Base-by-base conservation (phyloP, 2,329 filamentous ascomycete genomes). In the Sporothrix humicola region DNA sequence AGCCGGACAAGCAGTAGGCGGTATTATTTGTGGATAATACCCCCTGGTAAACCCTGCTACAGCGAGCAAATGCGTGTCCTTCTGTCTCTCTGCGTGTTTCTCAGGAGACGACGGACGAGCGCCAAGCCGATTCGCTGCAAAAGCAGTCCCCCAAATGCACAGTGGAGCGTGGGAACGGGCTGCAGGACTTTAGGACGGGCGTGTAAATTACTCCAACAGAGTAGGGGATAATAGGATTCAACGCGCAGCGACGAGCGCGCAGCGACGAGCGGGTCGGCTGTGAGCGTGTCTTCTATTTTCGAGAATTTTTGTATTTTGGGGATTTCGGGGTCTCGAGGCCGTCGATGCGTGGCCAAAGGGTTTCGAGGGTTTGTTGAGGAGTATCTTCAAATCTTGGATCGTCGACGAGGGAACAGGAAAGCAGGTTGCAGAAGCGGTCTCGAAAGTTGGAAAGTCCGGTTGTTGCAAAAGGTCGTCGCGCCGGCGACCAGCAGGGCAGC, bases 81-180 rank as follows among this genome's bases (percentile, higher is more conserved):
- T 37, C 31, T 37, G 31, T 12, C 50, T n/a, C 63, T 65, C n/a
- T 65, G 61, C 17, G 48, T 74, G 73, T 66, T 72, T 73, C 73
- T 73, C 31, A 66, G 70, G 70, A 44, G 70, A 74, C 71, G 46
- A 31, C 8, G 23, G 59, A 59, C 54, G 17, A 50, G 72, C 31
- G 72, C 72, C 72, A 73, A 73, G 72, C 59, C 61, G 73, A 73
- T 71, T 69, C 65, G 73, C 54, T 74, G 61, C 69, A 73, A 58
- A 44, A 63, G 52, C 72, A 68, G 31, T 37, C 31, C 44, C 13
- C 50, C 66, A 73, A 46, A 56, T 56, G 50, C 15, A 42, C 68
- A 44, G 68, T 71, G 68, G 72, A 66, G 68, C 48, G 69, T 71
- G 42, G 48, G 20, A 37, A 68, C 46, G 48, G 65, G 65, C 65